A percentile compares a stretch with the other conserved stretches of the same genome.
Conservation (phyloP, 495 filamentous ascomycete genomes). For the Aspergillus nanangensis region DNA sequence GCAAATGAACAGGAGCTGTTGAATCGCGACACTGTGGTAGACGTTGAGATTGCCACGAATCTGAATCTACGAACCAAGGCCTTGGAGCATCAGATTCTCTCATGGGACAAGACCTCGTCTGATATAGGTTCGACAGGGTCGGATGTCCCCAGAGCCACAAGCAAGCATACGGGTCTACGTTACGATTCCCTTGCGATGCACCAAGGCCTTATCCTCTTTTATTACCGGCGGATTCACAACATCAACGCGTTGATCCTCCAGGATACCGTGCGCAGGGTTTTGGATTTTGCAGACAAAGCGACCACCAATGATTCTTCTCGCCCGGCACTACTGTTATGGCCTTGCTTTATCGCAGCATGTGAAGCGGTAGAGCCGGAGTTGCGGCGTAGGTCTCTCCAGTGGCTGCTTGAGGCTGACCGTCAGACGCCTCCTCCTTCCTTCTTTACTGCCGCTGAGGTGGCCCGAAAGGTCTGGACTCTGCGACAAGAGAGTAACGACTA, state of each 20-base stretch:
- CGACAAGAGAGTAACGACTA: slow-evolving; percentile 12
- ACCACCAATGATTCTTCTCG: neutral
- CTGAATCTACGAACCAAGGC: slow-evolving; percentile 3
- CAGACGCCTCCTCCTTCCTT: slow-evolving; percentile 6
- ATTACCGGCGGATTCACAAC: slow-evolving; percentile 12
- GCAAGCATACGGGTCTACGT: neutral
- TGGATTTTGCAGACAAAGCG: neutral
- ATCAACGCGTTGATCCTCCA: slow-evolving; percentile 11
- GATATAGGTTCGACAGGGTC: neutral
- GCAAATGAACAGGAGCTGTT: slow-evolving; percentile 13
- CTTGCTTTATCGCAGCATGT: slow-evolving; percentile 11
- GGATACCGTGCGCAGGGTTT: slow-evolving; percentile 9
- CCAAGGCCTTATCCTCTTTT: slow-evolving; percentile 10
- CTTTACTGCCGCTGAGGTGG: slow-evolving; percentile 6
- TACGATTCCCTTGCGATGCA: slow-evolving; percentile 6
- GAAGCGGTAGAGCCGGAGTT: slow-evolving; percentile 6
- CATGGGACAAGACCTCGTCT: slow-evolving; percentile 2
- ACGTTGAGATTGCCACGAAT: neutral
- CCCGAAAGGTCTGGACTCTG: slow-evolving; percentile 8
- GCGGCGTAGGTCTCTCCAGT: slow-evolving; percentile 1
- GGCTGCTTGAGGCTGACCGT: neutral
- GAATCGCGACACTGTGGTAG: neutral
- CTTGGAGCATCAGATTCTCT: slow-evolving; percentile 7
- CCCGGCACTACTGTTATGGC: slow-evolving; percentile 8
- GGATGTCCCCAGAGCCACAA: neutral